phyloP scores from a whole-genome alignment of 306 rosid species.

The Purshia tridentata region DNA sequence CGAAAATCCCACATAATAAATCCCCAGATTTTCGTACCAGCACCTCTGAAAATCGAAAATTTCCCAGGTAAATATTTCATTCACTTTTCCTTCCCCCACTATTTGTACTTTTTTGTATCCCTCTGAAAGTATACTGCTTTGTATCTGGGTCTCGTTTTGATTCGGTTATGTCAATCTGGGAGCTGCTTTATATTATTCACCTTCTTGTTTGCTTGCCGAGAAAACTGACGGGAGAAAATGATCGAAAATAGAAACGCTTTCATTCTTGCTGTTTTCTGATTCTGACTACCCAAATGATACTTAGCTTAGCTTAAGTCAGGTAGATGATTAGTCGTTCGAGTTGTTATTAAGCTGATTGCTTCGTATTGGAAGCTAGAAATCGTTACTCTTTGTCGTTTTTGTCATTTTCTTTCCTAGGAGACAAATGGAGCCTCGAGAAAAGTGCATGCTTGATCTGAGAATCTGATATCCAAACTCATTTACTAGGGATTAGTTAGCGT shows the following conservation, averaged over 20 bases:
- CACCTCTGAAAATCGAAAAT: conserved; percentile 1
- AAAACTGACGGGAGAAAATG: conserved; percentile 5
- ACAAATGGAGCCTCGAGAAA: not conserved
- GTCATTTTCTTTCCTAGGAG: not conserved
- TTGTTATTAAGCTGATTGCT: not conserved
- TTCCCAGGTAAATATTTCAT: conserved; percentile 6
- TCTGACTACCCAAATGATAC: not conserved
- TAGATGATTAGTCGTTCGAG: not conserved
- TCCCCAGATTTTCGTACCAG: conserved; percentile 12
- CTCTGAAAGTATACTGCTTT: not conserved
- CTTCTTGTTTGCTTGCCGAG: conserved; percentile 14
- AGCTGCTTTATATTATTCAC: not conserved
- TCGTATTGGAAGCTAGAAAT: conserved; percentile 4
- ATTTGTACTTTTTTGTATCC: not conserved
- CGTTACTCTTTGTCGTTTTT: not conserved
- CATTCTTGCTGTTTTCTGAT: not conserved
- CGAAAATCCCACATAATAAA: conserved; percentile 6
- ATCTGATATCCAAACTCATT: not conserved
- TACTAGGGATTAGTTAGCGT: not conserved
- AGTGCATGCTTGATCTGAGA: not conserved
- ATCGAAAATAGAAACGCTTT: no score
- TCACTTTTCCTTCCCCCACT: not conserved
- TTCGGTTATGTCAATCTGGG: conserved; percentile 10
- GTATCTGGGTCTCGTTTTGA: conserved; percentile 2
- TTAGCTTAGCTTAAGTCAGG: not conserved